Evolutionary conservation across 1,284 basidiomycete genomes (phyloP), one percentile per base, ranked within the genome.

Genomic region (Butyriboletus appendiculatus): DNA sequence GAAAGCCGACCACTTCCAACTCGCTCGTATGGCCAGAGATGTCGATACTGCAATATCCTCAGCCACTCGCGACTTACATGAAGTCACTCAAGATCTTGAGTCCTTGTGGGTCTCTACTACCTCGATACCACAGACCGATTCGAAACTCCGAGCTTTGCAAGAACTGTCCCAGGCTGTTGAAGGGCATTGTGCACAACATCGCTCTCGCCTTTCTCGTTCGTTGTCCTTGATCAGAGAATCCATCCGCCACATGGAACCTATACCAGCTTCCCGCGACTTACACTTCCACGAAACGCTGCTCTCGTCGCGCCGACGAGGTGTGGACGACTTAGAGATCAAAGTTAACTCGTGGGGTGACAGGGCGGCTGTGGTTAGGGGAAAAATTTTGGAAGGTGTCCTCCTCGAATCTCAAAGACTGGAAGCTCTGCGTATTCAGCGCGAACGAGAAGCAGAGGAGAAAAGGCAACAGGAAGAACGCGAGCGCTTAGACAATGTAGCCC

Each of bases 11-110:
- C 77, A 81, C 59, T 71, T 87, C 52, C 74, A 74, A 32, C 67
- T 87, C 14, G 80, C 81, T 10, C 74, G 74, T 42, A 73, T 80
- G 55, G 83, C 84, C 3, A 81, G 76, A 50, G 71, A 75, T 11
- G 64, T 83, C n/a, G 88, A 90, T 57, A 45, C 58, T 0, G 65
- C 74, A 18, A 66, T 82, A 18, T 64, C 66, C 3, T 58, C 68
- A 12, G 65, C 77, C 5, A 54, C 72, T 11, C 61, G 70, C 8
- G 70, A 75, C 30, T 72, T 86, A 40, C 68, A 72, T 26, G 55
- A 63, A 20, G 76, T 79, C 30, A 62, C 67, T 22, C 71, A 72
- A 41, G 71, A 75, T 16, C 65, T 83, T 15, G 59, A 67, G 22
- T 51, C 65, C 5, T 55, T 77, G n/a, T 71, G 70, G 48, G 58